Base-by-base conservation (phyloP, 1,284 basidiomycete species). In the Ganoderma resinaceum region DNA sequence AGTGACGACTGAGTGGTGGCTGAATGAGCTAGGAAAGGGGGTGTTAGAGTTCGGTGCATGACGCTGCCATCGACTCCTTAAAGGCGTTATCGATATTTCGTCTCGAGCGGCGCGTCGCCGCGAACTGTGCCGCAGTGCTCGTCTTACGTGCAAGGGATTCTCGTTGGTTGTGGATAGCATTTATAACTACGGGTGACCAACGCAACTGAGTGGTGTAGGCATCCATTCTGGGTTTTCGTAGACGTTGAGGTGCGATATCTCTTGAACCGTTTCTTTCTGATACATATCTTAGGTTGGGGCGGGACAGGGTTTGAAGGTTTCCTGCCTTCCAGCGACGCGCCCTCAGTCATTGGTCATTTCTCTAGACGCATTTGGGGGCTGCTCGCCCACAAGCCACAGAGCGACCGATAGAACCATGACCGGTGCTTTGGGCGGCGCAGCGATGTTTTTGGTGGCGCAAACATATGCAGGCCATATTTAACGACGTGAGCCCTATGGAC, bases 21-120 rank as follows among this genome's bases (percentile, higher is more conserved):
- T 37, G 55, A 35, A 20, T n/a, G 46, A 58, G 55, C 33, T 58
- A 35, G 37, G 55, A 58, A 20, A 58, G 55, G 55, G 20, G 33
- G 18, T 9, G 31, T 37, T 31, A 58, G n/a, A 58, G 55, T 37
- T 37, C 20, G 11, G 46, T 49, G 23, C 23, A 8, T 49, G 46
- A 49, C 46, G 23, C 23, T 26, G 46, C 46, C 23, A 4, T 49
- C 23, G 46, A 26, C 26, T 11, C 46, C 46, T 20, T 49, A 46
- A n/a, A n/a, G 43, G 43, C 18, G 8, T 46, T 46, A n/a, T 38
- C 37, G 37, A 11, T 49, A 49, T 26, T n/a, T n/a, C 46, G 12
- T 12, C 46, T 11, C 11, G 46, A 14, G 7, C 4, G 40, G 40
- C 46, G 23, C 14, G 46, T 49, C 23, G 46, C 23, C 23, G 46